Percentiles rank a stretch among this genome's conserved stretches.
Conservation (phyloP, 2,329 filamentous ascomycete species). For the Fusarium sp. region DNA sequence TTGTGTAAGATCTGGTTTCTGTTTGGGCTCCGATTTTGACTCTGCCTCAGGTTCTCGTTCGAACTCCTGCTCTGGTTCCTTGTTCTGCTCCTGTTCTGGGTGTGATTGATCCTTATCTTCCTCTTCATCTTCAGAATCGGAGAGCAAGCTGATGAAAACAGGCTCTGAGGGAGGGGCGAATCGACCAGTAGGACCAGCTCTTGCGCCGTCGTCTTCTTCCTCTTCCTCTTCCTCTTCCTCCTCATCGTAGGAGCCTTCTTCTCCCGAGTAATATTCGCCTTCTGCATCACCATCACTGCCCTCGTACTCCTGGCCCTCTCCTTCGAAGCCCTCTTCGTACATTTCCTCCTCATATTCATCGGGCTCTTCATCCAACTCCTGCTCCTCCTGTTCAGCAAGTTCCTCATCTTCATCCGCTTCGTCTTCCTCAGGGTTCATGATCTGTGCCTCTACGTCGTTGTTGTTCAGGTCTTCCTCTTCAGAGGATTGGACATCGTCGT, state of each 20-base stretch:
- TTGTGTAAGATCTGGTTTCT: neutral
- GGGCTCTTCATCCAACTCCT: slow-evolving; percentile 25
- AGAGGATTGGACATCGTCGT: slow-evolving; percentile 47
- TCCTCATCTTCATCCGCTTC: slow-evolving; percentile 45
- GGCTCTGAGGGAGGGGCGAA: slow-evolving; percentile 46
- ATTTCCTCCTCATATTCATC: slow-evolving; percentile 42
- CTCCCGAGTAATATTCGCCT: slow-evolving; percentile 43
- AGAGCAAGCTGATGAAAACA: slow-evolving; percentile 60
- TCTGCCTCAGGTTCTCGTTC: neutral
- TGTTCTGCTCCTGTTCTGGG: neutral
- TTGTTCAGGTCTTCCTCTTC: slow-evolving; percentile 45
- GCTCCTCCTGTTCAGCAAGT: slow-evolving; percentile 37
- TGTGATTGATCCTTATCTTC: slow-evolving; percentile 33
- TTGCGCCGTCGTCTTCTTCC: slow-evolving; percentile 26
- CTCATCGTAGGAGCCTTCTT: slow-evolving; percentile 43
- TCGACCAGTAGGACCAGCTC: slow-evolving; percentile 20
- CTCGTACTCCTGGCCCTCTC: slow-evolving; percentile 33
- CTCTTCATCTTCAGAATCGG: slow-evolving; percentile 59
- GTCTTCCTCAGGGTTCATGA: slow-evolving; percentile 36
- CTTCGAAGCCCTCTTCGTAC: slow-evolving; percentile 35
- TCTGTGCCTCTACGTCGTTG: slow-evolving; percentile 39
- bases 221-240: slow-evolving; percentile 36
- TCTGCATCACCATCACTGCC: slow-evolving; percentile 47
- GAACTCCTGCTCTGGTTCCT: neutral
- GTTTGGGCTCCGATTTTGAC: neutral